phyloP scores from a whole-genome alignment of 208 protist genomes.

The Leptomonas seymouri region DNA sequence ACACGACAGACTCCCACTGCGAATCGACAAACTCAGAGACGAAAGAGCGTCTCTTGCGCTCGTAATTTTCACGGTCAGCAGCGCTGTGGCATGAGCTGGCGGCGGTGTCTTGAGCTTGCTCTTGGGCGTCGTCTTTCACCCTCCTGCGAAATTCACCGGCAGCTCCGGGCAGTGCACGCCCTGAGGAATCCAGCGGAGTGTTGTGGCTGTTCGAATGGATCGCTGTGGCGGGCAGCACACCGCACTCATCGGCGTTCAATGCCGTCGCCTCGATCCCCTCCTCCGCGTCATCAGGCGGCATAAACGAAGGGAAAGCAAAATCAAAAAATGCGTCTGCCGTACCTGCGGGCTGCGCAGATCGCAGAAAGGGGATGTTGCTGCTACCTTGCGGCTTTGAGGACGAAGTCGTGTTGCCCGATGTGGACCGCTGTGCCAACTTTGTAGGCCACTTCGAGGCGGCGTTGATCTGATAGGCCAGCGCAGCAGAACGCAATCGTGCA shows the following conservation, averaged over 20 bases:
- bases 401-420: neutral
- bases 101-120: neutral
- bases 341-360: neutral
- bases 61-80: slow-evolving; percentile 18
- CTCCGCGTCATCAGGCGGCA: neutral
- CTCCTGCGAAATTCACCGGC: neutral
- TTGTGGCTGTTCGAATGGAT: slow-evolving; percentile 14
- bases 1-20: slow-evolving; percentile 35
- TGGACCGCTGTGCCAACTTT: neutral
- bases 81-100: neutral
- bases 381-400: slow-evolving; percentile 7
- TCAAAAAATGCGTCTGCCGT: slow-evolving; percentile 13
- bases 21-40: slow-evolving; percentile 18
- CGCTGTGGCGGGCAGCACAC: neutral
- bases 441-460: neutral
- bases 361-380: neutral
- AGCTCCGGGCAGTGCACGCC: neutral
- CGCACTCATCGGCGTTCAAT: neutral
- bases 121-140: neutral
- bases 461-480: slow-evolving; percentile 24
- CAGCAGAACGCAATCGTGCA: slow-evolving; percentile 28
- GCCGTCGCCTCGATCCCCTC: neutral
- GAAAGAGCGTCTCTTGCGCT: slow-evolving; percentile 29
- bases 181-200: neutral
- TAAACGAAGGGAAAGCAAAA: slow-evolving; percentile 24